Percentiles rank a stretch among this genome's conserved stretches.
These are phyloP conservation scores for Leccinum ochraceum DNA, from an alignment of 768 basidiomycete genomes.

Conservation along the genomic window DNA sequence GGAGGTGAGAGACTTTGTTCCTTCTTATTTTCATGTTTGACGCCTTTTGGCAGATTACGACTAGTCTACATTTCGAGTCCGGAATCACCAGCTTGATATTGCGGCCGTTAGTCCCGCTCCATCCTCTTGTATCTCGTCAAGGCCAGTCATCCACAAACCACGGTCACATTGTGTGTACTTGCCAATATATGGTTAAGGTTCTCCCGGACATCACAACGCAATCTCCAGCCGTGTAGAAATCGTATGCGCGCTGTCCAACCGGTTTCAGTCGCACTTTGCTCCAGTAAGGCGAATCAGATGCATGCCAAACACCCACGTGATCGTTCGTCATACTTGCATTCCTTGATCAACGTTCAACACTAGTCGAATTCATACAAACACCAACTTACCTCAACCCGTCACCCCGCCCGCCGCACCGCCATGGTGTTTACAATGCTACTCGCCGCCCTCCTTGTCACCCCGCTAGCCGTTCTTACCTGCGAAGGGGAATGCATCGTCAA, in stretches of 20 bases:
- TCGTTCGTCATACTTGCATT: slow-evolving; percentile 1
- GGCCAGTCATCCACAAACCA: slow-evolving; percentile 1
- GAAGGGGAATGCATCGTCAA: slow-evolving; percentile 68
- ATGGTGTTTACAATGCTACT: slow-evolving; percentile 27
- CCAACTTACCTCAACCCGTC: neutral
- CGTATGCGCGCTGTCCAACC: neutral
- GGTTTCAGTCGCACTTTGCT: neutral
- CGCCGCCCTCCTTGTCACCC: slow-evolving; percentile 30
- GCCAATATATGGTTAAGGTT: neutral
- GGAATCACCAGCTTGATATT: neutral
- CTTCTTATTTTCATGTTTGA: neutral
- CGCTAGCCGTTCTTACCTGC: slow-evolving; percentile 52
- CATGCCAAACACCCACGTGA: slow-evolving; percentile 26
- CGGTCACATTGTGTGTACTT: neutral
- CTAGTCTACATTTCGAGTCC: slow-evolving; percentile 14
- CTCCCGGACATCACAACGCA: neutral
- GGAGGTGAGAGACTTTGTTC: slow-evolving; percentile 4
- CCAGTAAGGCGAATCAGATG: neutral
- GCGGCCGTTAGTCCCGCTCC: slow-evolving; percentile 6
- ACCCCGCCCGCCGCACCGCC: slow-evolving; percentile 12
- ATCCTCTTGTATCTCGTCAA: neutral
- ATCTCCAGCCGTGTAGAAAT: neutral
- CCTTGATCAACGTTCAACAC: neutral
- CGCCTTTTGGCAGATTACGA: slow-evolving; percentile 25
- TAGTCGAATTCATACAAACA: neutral